These are phyloP conservation scores for Rhodotorula sp. DNA, from an alignment of 1,284 basidiomycete genomes.

Conservation along the genomic window DNA sequence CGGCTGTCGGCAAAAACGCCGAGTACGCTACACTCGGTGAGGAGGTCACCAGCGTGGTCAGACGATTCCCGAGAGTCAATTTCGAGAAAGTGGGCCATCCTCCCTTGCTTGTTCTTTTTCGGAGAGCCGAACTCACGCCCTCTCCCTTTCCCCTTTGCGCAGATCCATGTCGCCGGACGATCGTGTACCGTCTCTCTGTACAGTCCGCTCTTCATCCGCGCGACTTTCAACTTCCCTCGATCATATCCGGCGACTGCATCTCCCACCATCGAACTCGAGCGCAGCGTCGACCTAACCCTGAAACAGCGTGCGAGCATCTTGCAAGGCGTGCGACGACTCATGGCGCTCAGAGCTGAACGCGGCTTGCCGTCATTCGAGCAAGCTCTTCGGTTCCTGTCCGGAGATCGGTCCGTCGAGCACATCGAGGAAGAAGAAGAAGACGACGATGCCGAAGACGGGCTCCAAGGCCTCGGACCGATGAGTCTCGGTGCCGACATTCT, in stretches of 20 bases:
- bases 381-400: slow-evolving; percentile 75
- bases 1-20: slow-evolving; percentile 26
- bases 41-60: slow-evolving; percentile 68
- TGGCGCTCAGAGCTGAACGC: slow-evolving; percentile 53
- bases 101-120: neutral
- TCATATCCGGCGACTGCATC: slow-evolving; percentile 68
- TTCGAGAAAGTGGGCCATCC: slow-evolving; percentile 68
- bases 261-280: slow-evolving; percentile 77
- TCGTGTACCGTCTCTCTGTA: slow-evolving; percentile 82
- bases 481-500: slow-evolving; percentile 54
- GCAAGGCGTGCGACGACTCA: slow-evolving; percentile 67
- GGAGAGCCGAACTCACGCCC: neutral
- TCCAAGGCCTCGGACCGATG: slow-evolving; percentile 17
- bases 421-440: slow-evolving; percentile 45
- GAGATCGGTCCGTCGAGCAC: slow-evolving; percentile 50
- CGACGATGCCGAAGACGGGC: slow-evolving; percentile 42
- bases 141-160: neutral
- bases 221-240: slow-evolving; percentile 85
- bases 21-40: slow-evolving; percentile 39
- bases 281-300: slow-evolving; percentile 72
- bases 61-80: slow-evolving; percentile 69
- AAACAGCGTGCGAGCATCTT: slow-evolving; percentile 73
- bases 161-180: slow-evolving; percentile 72
- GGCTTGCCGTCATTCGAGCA: slow-evolving; percentile 75
- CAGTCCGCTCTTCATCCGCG: slow-evolving; percentile 79